Evolutionary conservation across 495 filamentous ascomycete species (phyloP), one percentile per base, ranked within the genome.

Genomic region (Neurospora terricola): DNA sequence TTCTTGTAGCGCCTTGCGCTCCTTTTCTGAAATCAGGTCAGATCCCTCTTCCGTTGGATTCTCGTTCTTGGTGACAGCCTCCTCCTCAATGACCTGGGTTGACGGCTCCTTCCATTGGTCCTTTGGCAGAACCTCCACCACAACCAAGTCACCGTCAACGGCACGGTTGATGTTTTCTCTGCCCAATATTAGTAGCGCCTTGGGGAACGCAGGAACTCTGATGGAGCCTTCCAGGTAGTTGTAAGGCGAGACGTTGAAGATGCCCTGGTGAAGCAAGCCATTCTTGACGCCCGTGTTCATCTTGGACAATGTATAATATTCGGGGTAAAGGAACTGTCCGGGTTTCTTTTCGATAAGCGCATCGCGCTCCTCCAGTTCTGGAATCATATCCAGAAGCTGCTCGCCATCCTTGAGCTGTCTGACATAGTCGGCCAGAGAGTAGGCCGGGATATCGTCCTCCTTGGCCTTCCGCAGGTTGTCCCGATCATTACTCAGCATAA

Each of bases 41-140:
- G 91, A 91, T 2, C 84, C 85, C 59, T 86, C 92, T 72, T 95
- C 96, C 5, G 87, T 86, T 3, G 94, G 89, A 78, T 97, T 97
- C 76, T 99, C 96, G 77, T 99, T 92, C 80, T 92, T 94, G 42
- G 93, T 96, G 45, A 98, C 84, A 5, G 91, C 89, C 76, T 98
- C 95, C 81, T 99, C 95, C 75, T 99, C 96, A 38, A 99, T 90
- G 72, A 98, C 93, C 80, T 97, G 96, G 5, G 93, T 93, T 3
- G 94, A 97, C 0, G 96, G 94, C 36, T 90, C 90, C 77, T 98
- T 98, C 96, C 96, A 99, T 79, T 97, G 96, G 71, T 96, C 92
- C 79, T 93, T 92, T 1, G 96, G 94, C 3, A 99, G 83, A 0
- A 98, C 87, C 81, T 98, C 94, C 21, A 99, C 91, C 14, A 97